phyloP scores from a whole-genome alignment of 257 asterid species.

The Solanum ahanhuiri region DNA sequence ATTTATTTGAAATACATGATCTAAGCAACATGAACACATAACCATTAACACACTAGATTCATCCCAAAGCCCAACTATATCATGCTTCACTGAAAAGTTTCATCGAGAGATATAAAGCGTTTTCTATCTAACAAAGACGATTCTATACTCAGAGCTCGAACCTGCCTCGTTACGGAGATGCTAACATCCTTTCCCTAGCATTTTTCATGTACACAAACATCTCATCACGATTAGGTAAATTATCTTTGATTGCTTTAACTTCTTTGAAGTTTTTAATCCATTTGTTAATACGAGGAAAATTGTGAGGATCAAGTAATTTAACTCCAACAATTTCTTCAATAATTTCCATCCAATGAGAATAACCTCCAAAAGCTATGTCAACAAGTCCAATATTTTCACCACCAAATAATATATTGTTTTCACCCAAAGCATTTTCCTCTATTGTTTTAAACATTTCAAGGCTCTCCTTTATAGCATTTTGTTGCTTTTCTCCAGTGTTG shows the following conservation, averaged over 20 bases:
- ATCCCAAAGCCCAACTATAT: neutral
- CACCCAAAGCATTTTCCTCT: neutral
- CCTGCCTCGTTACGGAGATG: neutral
- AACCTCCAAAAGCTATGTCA: neutral
- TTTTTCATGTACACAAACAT: neutral
- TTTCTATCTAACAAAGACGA: neutral
- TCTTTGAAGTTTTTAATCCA: neutral
- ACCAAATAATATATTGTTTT: neutral
- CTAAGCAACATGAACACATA: neutral
- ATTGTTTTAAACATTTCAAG: neutral
- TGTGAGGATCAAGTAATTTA: neutral
- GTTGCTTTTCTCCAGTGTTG: neutral
- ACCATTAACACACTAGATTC: neutral
- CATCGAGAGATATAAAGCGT: neutral
- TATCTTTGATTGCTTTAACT: neutral
- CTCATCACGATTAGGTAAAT: slow-evolving; percentile 9
- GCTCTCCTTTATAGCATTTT: neutral
- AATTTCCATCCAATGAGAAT: neutral
- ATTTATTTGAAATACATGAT: neutral
- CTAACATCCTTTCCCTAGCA: neutral
- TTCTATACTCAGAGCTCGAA: neutral
- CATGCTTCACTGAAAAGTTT: fast-evolving
- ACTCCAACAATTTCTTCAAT: neutral
- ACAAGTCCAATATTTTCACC: neutral
- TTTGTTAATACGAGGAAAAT: neutral